Evolutionary conservation across 73 alveolate genomes (phyloP).

Genomic region (Stentor roeselii): DNA sequence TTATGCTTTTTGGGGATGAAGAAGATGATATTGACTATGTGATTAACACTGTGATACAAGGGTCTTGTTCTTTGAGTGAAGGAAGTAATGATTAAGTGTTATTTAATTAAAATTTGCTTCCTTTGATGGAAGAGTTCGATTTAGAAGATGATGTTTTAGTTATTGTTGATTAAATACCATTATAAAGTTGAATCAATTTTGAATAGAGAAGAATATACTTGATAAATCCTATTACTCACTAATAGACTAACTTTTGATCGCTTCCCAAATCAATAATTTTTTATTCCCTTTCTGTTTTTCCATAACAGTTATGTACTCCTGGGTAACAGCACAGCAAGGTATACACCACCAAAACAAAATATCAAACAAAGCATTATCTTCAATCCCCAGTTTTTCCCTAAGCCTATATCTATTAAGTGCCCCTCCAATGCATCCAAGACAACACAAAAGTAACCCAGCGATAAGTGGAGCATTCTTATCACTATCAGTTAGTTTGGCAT

Average conservation of each 20-base stretch:
- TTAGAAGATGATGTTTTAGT: too few species aligned
- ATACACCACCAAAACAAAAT: neutral
- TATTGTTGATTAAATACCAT: too few species aligned
- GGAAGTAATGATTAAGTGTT: too few species aligned
- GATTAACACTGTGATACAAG: too few species aligned
- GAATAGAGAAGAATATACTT: too few species aligned
- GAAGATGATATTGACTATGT: neutral
- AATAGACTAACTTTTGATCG: neutral
- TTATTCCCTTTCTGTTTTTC: neutral
- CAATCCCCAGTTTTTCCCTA: neutral
- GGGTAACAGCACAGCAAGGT: neutral
- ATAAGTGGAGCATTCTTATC: neutral
- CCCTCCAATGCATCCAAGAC: neutral
- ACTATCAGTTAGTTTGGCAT: neutral
- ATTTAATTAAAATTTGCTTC: too few species aligned
- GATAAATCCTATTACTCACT: too few species aligned
- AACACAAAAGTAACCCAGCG: neutral
- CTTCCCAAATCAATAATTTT: neutral
- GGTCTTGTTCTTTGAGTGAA: too few species aligned
- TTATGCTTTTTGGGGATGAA: neutral
- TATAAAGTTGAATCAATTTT: too few species aligned
- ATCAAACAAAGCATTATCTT: neutral
- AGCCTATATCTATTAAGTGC: neutral
- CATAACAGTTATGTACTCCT: neutral
- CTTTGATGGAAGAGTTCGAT: too few species aligned